A percentile compares a stretch with the other conserved stretches of the same genome.
phyloP scores from a whole-genome alignment of 2,329 filamentous ascomycete species.

The Cadophora sp. region DNA sequence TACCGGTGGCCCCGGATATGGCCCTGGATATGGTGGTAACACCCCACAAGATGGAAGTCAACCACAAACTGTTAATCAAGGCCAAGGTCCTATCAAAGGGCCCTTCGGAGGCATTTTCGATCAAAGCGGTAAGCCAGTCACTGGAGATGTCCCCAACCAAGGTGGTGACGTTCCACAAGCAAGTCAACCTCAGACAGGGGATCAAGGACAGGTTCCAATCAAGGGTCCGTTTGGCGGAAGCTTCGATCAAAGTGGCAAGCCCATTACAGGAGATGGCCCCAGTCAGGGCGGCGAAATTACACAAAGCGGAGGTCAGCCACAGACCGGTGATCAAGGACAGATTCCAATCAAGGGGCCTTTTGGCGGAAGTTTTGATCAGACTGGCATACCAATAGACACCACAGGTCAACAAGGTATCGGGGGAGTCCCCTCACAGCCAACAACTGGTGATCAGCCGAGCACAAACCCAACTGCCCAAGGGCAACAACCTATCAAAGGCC shows the following conservation, averaged over 20 bases:
- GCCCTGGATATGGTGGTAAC: background rate
- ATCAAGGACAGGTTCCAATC: too few species aligned
- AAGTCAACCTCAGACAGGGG: too few species aligned
- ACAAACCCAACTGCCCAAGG: background rate
- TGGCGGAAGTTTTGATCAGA: background rate
- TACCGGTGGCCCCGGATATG: background rate
- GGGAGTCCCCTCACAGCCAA: background rate
- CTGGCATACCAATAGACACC: background rate
- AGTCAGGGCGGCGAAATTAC: too few species aligned
- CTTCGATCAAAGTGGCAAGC: too few species aligned
- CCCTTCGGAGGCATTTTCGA: background rate
- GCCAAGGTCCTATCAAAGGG: background rate
- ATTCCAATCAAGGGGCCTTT: background rate
- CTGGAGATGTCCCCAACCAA: background rate
- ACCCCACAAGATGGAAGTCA: background rate
- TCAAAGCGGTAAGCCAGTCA: background rate
- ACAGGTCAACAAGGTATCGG: background rate
- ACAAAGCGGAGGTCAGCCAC: too few species aligned
- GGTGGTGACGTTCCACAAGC: too few species aligned
- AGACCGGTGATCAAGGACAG: background rate
- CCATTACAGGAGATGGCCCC: too few species aligned
- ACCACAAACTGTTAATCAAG: background rate
- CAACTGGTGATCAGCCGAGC: background rate
- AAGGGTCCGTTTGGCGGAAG: too few species aligned
- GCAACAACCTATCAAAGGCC: background rate